Evolutionary conservation across 257 asterid genomes (phyloP).

Genomic region (Linaria vulgaris): DNA sequence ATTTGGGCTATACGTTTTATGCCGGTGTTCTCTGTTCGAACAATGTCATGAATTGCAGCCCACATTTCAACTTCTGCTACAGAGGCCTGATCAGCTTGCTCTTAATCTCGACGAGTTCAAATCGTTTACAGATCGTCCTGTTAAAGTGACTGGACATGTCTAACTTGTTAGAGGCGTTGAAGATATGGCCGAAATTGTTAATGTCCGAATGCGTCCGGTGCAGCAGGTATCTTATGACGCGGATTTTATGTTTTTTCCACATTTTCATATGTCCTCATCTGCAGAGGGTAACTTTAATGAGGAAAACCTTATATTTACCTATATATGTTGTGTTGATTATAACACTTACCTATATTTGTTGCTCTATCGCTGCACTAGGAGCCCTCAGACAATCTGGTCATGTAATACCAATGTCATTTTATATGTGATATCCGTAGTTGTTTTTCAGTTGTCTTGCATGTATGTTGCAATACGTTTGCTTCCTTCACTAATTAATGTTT

Average conservation of each 20-base stretch:
- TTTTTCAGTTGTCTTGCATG: neutral
- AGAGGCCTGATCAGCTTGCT: constrained; percentile 78
- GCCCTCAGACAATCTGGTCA: neutral
- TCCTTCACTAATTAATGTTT: neutral
- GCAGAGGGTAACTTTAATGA: neutral
- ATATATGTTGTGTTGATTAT: neutral
- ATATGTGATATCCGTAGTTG: neutral
- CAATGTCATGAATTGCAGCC: constrained; percentile 97
- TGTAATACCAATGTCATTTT: neutral
- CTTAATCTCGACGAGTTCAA: constrained; percentile 65
- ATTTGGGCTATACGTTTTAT: constrained; percentile 85
- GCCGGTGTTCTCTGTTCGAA: constrained; percentile 91
- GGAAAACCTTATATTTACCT: too few species aligned
- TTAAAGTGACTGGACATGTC: constrained; percentile 62
- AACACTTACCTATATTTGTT: neutral
- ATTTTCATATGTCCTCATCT: neutral
- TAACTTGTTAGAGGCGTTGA: constrained; percentile 65
- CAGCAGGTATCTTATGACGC: constrained; percentile 52
- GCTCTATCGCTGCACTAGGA: neutral
- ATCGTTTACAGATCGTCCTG: constrained; percentile 68
- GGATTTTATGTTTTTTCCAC: neutral
- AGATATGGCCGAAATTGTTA: constrained; percentile 78
- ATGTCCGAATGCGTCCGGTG: constrained; percentile 66
- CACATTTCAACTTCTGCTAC: constrained; percentile 77
- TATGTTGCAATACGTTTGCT: neutral